Base-by-base conservation (phyloP, 2,329 filamentous ascomycete species). In the Trichoderma asperellum region DNA sequence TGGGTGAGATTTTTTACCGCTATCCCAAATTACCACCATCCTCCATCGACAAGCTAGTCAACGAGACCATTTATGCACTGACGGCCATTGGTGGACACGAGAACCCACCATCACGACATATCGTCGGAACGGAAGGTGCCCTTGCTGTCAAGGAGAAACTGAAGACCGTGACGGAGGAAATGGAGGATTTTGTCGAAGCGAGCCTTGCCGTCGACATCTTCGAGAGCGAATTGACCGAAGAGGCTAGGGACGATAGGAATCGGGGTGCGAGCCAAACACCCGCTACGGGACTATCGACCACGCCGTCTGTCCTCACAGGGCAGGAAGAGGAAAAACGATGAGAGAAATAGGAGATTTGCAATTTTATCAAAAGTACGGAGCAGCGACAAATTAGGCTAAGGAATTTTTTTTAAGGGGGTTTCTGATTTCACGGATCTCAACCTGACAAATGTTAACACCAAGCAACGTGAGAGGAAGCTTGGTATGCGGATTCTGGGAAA, bases 171-270 rank as follows among this genome's bases (percentile, higher is more conserved):
- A 97, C 93, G 72, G 94, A 98, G 78, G 96, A 98, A 82, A 82
- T 98, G 68, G 96, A 98, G 79, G 96, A 98, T 74, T 98, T 98
- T 79, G 91, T 97, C 34, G 93, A 97, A 75, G 91, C 94, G 32
- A 97, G 94, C 75, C 85, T 91, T 73, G 91, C 92, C 0, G 94
- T 96, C 18, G 94, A 97, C 78, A 92, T 93, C 34, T 87, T 87
- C 70, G 86, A 88, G 53, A 86, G 82, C 73, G 85, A 87, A 76
- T 76, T 87, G 43, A 84, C 84, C 70, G 80, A 79, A 2, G 86
- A 88, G 75, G 86, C 84, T 2, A 82, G 82, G 61, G 81, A 83
- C 64, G 81, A 79, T 29, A 79, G 78, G 53, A 71, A 73, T 2
- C 72, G 68, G 11, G 75, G 77, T 12, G 73, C 73, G 29, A 75